A percentile compares a stretch with the other conserved stretches of the same genome.
These are phyloP conservation scores for Yamadazyma triangularis DNA, from an alignment of 1,139 yeast species.

Conservation along the genomic window DNA sequence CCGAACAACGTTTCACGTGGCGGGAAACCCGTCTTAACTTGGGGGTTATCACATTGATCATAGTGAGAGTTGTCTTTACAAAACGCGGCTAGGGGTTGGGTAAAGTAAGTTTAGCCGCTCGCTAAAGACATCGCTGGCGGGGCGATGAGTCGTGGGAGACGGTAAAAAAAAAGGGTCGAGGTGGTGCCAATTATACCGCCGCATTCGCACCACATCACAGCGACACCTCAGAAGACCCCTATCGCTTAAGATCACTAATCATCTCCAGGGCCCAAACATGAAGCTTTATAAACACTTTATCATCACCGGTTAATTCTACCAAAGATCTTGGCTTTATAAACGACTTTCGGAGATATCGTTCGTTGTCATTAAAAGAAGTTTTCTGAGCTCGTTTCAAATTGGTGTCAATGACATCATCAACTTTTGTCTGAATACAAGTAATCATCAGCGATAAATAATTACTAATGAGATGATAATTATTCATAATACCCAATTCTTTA, in stretches of 20 bases:
- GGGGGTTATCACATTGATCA: too few relatives aligned
- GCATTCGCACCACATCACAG: too few relatives aligned
- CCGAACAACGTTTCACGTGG: too few relatives aligned
- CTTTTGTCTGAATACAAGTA: constrained; percentile 41
- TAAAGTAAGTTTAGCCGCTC: too few relatives aligned
- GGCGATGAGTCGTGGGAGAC: too few relatives aligned
- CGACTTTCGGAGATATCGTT: constrained; percentile 49
- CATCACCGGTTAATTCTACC: constrained; percentile 57
- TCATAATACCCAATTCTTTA: constrained; percentile 47
- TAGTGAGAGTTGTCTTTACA: too few relatives aligned
- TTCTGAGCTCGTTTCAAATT: constrained; percentile 14
- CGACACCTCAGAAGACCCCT: too few relatives aligned
- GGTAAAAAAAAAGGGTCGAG: too few relatives aligned
- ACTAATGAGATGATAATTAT: constrained; percentile 55
- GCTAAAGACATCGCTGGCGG: too few relatives aligned
- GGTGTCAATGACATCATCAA: constrained; percentile 18
- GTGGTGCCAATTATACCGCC: too few relatives aligned
- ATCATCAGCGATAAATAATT: constrained; percentile 51
- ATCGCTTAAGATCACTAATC: constrained; percentile 14
- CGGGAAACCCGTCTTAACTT: too few relatives aligned
- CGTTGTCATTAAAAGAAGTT: constrained; percentile 32
- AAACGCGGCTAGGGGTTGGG: too few relatives aligned
- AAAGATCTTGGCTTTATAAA: constrained; percentile 54
- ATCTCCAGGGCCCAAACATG: constrained; percentile 66
- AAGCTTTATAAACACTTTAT: constrained; percentile 53